Conservation (phyloP, 2,329 filamentous ascomycete species). For the Ophiostoma sp. region DNA sequence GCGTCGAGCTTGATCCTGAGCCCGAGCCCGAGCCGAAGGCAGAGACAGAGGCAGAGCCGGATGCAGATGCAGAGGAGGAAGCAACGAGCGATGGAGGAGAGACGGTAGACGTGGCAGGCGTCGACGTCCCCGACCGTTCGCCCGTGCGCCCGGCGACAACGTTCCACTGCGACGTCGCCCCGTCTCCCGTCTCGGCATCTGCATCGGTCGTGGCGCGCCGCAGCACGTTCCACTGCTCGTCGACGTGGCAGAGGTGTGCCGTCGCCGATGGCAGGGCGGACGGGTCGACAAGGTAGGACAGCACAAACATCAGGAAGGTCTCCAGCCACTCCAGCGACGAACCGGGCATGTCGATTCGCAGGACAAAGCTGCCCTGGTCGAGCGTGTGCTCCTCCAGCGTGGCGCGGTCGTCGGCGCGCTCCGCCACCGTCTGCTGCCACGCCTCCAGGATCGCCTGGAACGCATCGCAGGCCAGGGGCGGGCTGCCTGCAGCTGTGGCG, state of each 20-base stretch:
- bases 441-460: conserved; percentile 19
- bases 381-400: background rate
- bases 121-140: background rate
- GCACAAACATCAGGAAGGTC: conserved; percentile 17
- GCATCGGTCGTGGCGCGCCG: background rate
- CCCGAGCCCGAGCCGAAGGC: too few relatives aligned
- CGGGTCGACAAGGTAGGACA: conserved; percentile 12
- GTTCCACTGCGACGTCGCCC: conserved; percentile 14
- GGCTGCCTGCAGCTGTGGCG: too few relatives aligned
- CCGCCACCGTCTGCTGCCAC: conserved; percentile 17
- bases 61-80: background rate
- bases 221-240: background rate
- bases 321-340: conserved; percentile 6
- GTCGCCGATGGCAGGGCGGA: background rate
- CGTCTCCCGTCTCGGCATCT: background rate
- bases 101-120: background rate
- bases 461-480: conserved; percentile 10
- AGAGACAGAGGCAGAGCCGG: too few relatives aligned
- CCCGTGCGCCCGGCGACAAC: conserved; percentile 14
- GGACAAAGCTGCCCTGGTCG: conserved; percentile 2
- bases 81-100: background rate
- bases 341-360: conserved; percentile 4
- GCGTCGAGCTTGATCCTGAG: background rate
- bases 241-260: conserved; percentile 13
- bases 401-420: background rate